Percentiles rank a stretch among this genome's conserved stretches.
These are phyloP conservation scores for Coniochaeta sp. DNA, from an alignment of 2,329 filamentous ascomycete species.

Conservation along the genomic window DNA sequence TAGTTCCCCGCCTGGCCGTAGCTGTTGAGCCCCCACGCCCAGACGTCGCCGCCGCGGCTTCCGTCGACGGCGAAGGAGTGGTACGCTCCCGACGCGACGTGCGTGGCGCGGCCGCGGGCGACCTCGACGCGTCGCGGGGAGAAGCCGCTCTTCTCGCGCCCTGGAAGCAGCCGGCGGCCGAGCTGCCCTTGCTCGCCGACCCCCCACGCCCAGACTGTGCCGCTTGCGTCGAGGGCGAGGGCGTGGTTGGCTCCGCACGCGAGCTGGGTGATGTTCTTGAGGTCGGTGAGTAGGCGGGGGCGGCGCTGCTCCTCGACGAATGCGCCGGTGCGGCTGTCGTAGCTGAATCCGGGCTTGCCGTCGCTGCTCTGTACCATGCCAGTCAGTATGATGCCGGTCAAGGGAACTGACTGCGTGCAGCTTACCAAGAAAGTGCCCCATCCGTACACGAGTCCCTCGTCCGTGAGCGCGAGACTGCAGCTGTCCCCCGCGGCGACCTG, in stretches of 20 bases:
- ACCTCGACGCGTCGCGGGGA: slow-evolving; percentile 26
- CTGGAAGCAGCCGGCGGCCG: slow-evolving; percentile 31
- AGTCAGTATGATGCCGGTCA: slow-evolving; percentile 3
- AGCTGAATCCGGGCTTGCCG: slow-evolving; percentile 9
- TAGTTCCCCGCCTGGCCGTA: slow-evolving; percentile 56
- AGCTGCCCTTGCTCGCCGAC: slow-evolving; percentile 58
- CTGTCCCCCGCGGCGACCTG: slow-evolving; percentile 54
- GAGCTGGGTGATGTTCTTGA: slow-evolving; percentile 48
- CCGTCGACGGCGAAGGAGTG: slow-evolving; percentile 58
- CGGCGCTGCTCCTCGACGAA: slow-evolving; percentile 13
- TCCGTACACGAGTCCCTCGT: slow-evolving; percentile 54
- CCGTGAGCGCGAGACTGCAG: slow-evolving; percentile 54
- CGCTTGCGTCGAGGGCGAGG: slow-evolving; percentile 49
- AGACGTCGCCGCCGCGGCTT: slow-evolving; percentile 52
- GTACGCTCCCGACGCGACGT: slow-evolving; percentile 51
- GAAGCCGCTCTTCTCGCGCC: slow-evolving; percentile 3
- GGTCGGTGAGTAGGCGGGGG: slow-evolving; percentile 39
- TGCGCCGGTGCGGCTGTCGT: slow-evolving; percentile 8
- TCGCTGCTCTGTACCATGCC: slow-evolving; percentile 7
- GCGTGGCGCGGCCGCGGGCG: slow-evolving; percentile 20
- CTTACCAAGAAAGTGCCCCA: slow-evolving; percentile 60
- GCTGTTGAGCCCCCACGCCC: slow-evolving; percentile 60
- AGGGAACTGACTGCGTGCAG: slow-evolving; percentile 9
- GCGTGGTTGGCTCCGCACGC: slow-evolving; percentile 51
- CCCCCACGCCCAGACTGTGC: slow-evolving; percentile 56